Evolutionary conservation across 192 early-diverging fungal genomes (phyloP), one percentile per base, ranked within the genome.

Genomic region (Paraglomus brasilianum): DNA sequence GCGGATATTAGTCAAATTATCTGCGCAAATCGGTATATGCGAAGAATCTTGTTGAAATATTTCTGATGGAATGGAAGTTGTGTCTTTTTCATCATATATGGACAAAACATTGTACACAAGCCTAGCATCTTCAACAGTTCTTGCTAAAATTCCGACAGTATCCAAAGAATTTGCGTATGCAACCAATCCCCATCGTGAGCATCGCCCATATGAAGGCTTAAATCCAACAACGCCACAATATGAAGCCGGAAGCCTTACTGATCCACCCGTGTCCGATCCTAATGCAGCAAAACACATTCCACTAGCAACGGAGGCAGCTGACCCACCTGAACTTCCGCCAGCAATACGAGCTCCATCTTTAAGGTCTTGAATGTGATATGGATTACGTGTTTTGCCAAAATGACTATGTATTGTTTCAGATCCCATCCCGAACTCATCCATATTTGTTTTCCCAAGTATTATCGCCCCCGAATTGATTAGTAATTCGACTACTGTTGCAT

Each of bases 391-490:
- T 14, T 69, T 0, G 44, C 36, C 21, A 53, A 24, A 69, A 36
- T 17, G 19, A 5, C 59, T 8, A 19, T 43, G 11, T 73, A 30
- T 60, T 64, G 17, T 63, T 15, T 30, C 51, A 8, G 8, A 15
- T 5, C 96, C 96, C 94, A 98, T 98, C 14, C 93, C 96, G 86
- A 95, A 98, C 75, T 98, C 94, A 76, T 98, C 96, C 91, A 96
- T 90, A 74, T 96, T 95, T 14, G 88, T 81, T 63, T 93, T 93
- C 21, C 89, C 94, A 5, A 90, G 77, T n/a, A 90, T 76, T 8
- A 85, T 72, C 0, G 83, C 88, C 0, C 93, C 92, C 1, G 85
- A 80, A 0, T 81, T 66, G 22, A 80, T 72, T 11, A 96, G 75
- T 22, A 81, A 70, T 13, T 80, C 52, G 7, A 93, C 87, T 5